phyloP scores from a whole-genome alignment of 495 filamentous ascomycete species.

The Cercophora samala region DNA sequence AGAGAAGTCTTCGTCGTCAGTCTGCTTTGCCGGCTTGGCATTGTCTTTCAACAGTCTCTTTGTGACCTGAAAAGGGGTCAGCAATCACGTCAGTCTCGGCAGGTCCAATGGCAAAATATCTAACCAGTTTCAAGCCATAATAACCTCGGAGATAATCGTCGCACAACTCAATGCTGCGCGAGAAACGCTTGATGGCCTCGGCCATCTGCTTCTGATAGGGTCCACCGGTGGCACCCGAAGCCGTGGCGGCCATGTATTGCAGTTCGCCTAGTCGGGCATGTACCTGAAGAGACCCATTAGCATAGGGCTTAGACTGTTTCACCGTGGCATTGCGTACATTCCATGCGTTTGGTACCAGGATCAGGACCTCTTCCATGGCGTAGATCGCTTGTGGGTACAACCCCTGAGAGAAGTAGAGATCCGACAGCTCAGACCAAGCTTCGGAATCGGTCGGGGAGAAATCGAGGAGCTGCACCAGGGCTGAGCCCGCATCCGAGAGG shows the following conservation, averaged over 20 bases:
- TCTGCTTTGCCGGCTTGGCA: constrained; percentile 33
- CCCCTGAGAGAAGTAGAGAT: constrained; percentile 75
- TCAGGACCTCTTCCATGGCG: constrained; percentile 83
- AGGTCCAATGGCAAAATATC: constrained; percentile 21
- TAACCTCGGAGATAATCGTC: constrained; percentile 88
- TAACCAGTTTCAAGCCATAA: constrained; percentile 82
- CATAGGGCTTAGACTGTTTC: constrained; percentile 22
- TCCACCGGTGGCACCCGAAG: constrained; percentile 40
- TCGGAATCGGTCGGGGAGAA: constrained; percentile 87
- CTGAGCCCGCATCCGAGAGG: constrained; percentile 66
- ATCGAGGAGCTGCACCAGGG: constrained; percentile 70
- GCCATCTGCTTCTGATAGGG: constrained; percentile 51
- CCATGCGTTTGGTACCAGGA: constrained; percentile 91
- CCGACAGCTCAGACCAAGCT: constrained; percentile 87
- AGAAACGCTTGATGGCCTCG: constrained; percentile 77
- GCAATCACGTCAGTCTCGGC: not conserved
- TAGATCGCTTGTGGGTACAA: constrained; percentile 79
- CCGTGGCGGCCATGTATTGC: constrained; percentile 62
- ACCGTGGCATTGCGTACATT: constrained; percentile 58
- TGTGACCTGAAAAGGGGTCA: constrained; percentile 34
- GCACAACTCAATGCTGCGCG: constrained; percentile 87
- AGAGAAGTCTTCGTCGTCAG: constrained; percentile 40
- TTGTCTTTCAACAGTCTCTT: constrained; percentile 36
- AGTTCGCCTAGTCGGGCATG: constrained; percentile 87
- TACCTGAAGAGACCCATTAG: constrained; percentile 52